These are phyloP conservation scores for Russula lepida DNA, from an alignment of 768 basidiomycete species.

Conservation along the genomic window DNA sequence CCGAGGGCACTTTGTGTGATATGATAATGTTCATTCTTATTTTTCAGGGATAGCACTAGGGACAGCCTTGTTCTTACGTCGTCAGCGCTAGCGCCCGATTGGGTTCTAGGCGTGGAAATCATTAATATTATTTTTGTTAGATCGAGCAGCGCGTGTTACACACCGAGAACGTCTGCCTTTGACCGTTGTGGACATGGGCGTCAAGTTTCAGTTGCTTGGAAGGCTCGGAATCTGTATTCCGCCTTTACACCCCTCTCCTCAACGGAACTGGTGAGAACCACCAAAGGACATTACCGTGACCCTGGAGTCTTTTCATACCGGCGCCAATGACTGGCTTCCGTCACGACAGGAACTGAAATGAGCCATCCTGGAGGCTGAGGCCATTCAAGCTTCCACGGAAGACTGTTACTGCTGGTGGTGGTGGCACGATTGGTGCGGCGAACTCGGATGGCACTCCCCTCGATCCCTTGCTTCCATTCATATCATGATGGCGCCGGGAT, in stretches of 20 bases:
- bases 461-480: conserved; percentile 1
- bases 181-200: conserved; percentile 8
- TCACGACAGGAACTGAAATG: neutral
- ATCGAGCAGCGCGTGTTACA: conserved; percentile 7
- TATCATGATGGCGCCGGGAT: neutral
- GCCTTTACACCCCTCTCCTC: neutral
- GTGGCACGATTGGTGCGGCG: neutral
- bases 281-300: too few species aligned
- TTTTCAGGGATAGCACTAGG: neutral
- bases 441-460: neutral
- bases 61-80: conserved; percentile 7
- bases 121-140: conserved; percentile 4
- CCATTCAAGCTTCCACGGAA: neutral
- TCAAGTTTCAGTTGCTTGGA: neutral
- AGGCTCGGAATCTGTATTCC: neutral
- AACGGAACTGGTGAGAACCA: neutral
- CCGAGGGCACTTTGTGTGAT: neutral
- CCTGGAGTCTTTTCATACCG: neutral
- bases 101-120: conserved; percentile 7
- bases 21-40: neutral
- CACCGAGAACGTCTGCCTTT: conserved; percentile 13
- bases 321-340: neutral
- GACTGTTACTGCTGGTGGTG: neutral
- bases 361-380: neutral
- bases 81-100: conserved; percentile 5